Evolutionary conservation across 129 eudicot species (phyloP).

Genomic region (Flaveria brownii): DNA sequence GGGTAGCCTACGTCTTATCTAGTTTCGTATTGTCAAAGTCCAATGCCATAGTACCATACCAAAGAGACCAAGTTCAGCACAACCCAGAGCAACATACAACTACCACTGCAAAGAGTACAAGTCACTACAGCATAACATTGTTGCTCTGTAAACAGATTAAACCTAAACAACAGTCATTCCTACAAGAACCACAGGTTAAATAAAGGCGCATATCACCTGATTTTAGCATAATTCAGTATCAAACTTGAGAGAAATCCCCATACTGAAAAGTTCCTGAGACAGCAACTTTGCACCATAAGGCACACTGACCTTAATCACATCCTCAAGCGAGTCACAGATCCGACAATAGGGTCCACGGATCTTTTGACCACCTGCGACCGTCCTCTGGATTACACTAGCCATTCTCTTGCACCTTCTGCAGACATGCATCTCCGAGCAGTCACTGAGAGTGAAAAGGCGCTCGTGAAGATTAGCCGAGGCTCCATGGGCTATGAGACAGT

Average conservation of each 20-base stretch:
- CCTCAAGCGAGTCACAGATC: conserved; percentile 67
- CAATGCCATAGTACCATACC: too few species aligned
- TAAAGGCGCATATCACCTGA: neutral
- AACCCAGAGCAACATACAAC: conserved; percentile 33
- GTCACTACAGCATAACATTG: conserved; percentile 4
- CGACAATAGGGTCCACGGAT: conserved; percentile 82
- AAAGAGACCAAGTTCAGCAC: conserved; percentile 17
- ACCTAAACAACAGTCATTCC: conserved; percentile 3
- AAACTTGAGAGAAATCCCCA: conserved; percentile 82
- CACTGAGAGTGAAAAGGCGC: conserved; percentile 86
- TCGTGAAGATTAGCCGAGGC: conserved; percentile 82
- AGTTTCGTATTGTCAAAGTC: too few species aligned
- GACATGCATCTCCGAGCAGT: conserved; percentile 73
- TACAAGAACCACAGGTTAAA: conserved; percentile 21
- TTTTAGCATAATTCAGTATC: conserved; percentile 64
- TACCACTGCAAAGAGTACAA: conserved; percentile 13
- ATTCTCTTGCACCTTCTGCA: conserved; percentile 71
- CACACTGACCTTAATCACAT: conserved; percentile 65
- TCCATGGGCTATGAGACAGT: conserved; percentile 87
- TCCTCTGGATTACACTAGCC: conserved; percentile 67
- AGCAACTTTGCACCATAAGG: conserved; percentile 92
- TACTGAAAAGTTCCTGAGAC: conserved; percentile 80
- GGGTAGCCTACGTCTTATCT: too few species aligned
- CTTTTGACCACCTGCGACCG: conserved; percentile 65
- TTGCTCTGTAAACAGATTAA: too few species aligned